These are phyloP conservation scores for Pyricularia grisea DNA, from an alignment of 2,329 filamentous ascomycete species.

Conservation along the genomic window DNA sequence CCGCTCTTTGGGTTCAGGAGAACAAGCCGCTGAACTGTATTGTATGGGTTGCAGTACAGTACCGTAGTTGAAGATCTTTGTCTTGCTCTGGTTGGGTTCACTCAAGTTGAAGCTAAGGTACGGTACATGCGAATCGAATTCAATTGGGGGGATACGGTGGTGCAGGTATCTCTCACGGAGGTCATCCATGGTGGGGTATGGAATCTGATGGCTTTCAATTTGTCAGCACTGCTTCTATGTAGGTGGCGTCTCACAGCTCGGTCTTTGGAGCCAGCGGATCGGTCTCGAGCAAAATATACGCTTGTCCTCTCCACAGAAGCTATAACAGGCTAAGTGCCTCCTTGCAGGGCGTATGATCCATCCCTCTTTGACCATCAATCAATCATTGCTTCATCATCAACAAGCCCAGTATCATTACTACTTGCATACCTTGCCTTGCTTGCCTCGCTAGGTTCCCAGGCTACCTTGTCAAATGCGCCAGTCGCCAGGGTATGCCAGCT, in stretches of 20 bases:
- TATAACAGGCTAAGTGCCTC: neutral
- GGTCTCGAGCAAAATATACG: neutral
- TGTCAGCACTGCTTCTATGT: neutral
- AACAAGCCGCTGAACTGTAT: no score
- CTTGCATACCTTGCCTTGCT: no score
- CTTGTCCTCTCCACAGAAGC: neutral
- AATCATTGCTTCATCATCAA: neutral
- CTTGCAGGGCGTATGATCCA: no score
- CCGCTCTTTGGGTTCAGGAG: no score
- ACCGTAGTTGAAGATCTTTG: no score
- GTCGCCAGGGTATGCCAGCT: no score
- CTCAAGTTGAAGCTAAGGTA: neutral
- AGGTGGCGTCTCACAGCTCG: neutral
- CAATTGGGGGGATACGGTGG: no score
- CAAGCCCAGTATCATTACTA: no score
- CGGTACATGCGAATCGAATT: no score
- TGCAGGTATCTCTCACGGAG: neutral
- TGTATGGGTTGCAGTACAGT: no score
- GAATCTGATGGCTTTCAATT: neutral
- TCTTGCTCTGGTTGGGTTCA: neutral
- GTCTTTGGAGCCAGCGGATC: neutral
- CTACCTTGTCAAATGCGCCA: no score
- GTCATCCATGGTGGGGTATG: neutral
- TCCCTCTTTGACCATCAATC: neutral
- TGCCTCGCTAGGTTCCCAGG: no score